Evolutionary conservation across 345 rosid species (phyloP).

Genomic region (Camelina hispida): DNA sequence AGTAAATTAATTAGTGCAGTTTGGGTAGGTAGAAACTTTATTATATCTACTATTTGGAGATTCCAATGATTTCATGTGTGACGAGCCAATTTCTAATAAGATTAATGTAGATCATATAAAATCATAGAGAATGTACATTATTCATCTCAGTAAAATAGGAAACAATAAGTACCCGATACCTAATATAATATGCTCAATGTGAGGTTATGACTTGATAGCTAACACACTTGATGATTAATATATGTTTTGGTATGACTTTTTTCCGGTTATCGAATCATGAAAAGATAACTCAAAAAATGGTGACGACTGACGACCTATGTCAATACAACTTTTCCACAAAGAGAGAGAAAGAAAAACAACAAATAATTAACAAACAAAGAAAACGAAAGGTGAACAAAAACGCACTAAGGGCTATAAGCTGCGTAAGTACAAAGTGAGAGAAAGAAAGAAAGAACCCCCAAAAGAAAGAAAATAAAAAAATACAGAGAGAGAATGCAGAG

Average conservation of each 20-base stretch:
- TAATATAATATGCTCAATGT: neutral
- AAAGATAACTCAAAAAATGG: slow-evolving; percentile 1
- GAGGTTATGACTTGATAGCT: neutral
- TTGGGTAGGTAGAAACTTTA: slow-evolving; percentile 16
- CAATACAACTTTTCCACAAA: slow-evolving; percentile 32
- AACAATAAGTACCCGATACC: neutral
- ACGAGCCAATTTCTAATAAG: neutral
- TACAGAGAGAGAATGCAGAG: slow-evolving; percentile 55
- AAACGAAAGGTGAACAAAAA: slow-evolving; percentile 48
- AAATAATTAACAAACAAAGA: slow-evolving; percentile 47
- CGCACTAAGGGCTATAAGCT: slow-evolving; percentile 48
- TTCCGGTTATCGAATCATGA: slow-evolving; percentile 2
- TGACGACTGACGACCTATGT: slow-evolving; percentile 40
- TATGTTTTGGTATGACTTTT: neutral
- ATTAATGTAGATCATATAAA: neutral
- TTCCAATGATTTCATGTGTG: neutral
- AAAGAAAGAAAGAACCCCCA: slow-evolving; percentile 26
- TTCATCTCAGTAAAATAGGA: slow-evolving; percentile 5
- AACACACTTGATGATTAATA: neutral
- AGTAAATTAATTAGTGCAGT: neutral
- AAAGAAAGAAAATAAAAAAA: neutral
- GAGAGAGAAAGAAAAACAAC: slow-evolving; percentile 31
- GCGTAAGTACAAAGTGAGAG: slow-evolving; percentile 39
- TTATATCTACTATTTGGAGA: slow-evolving; percentile 15
- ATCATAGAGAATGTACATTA: neutral